Evolutionary conservation across 768 basidiomycete genomes (phyloP), one percentile per base, ranked within the genome.

Genomic region (Psilocybe cyanescens): DNA sequence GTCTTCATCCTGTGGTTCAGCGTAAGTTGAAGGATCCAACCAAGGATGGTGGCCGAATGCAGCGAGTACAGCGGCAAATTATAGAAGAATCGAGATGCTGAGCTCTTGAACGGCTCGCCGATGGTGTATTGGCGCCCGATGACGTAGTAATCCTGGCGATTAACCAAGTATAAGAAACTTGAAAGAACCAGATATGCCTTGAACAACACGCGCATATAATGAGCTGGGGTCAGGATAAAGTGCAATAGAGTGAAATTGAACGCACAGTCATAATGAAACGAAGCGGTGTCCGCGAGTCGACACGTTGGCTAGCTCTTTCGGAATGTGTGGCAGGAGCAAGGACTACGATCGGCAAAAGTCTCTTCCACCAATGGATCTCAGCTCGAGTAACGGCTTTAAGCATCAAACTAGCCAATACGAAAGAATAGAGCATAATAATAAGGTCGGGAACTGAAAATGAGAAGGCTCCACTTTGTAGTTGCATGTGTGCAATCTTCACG

Each of bases 231-330:
- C 2, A 24, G 24, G 24, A 24, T 24, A 2, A 24, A 24, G 24
- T 24, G 24, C 24, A 24, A 24, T 24, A 24, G 24, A 24, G 24
- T 24, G 24, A 24, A 24, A 24, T 24, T 24, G 24, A 49, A 11
- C 29, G 50, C 50, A 30, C 50, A 51, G 16, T 12, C 12, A 51
- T 51, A 7, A 33, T 39, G n/a, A n/a, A 44, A 5, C 16, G 19
- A 37, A 29, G 16, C 30, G 55, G 28, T 2, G 57, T 44, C 33
- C 55, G 44, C 3, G 55, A 29, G 16, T 67, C 63, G 1, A 64
- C 17, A 2, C 66, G 60, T 14, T 56, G 49, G 47, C 75, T 76
- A n/a, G 69, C 62, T 35, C 75, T 65, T 66, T 79, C 78, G n/a
- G 44, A 59, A 45, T 78, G 74, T 1, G 71, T 74, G 29, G 67